These are phyloP conservation scores for Camellia granthamiana DNA, from an alignment of 148 eudicot genomes.

Conservation along the genomic window DNA sequence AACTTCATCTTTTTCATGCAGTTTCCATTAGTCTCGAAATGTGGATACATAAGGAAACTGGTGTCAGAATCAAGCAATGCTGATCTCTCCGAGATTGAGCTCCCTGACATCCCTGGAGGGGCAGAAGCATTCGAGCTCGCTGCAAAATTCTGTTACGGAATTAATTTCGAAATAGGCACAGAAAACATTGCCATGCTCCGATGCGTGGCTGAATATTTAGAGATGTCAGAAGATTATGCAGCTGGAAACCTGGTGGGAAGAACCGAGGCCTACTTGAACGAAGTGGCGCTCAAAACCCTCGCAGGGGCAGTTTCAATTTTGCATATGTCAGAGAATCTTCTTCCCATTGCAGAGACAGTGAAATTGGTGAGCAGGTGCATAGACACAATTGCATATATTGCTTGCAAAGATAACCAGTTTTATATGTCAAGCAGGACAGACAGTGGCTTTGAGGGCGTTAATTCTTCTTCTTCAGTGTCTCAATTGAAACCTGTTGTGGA, in stretches of 20 bases:
- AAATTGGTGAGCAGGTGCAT: constrained; percentile 82
- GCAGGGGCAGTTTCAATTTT: constrained; percentile 58
- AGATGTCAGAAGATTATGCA: constrained; percentile 86
- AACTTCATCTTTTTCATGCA: constrained; percentile 25
- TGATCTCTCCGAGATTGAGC: constrained; percentile 41
- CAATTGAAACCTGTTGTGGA: constrained; percentile 54
- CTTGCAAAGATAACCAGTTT: constrained; percentile 58
- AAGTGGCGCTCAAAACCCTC: constrained; percentile 65
- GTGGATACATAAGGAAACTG: constrained; percentile 69
- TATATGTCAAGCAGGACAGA: constrained; percentile 23
- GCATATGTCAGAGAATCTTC: constrained; percentile 54
- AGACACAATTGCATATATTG: constrained; percentile 67
- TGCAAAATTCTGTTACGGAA: constrained; percentile 88
- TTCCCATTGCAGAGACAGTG: constrained; percentile 64
- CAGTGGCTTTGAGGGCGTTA: constrained; percentile 36
- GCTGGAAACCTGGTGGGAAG: constrained; percentile 61
- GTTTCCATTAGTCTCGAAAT: constrained; percentile 85
- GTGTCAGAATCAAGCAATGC: constrained; percentile 50
- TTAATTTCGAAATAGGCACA: constrained; percentile 65
- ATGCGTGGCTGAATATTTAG: constrained; percentile 80
- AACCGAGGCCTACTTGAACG: constrained; percentile 63
- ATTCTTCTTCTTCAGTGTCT: constrained; percentile 28
- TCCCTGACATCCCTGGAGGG: constrained; percentile 82
- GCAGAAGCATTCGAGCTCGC: constrained; percentile 80
- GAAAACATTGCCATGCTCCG: constrained; percentile 75